A percentile compares a stretch with the other conserved stretches of the same genome.
Conservation (phyloP, 441 rosid species). For the California macrophylla region DNA sequence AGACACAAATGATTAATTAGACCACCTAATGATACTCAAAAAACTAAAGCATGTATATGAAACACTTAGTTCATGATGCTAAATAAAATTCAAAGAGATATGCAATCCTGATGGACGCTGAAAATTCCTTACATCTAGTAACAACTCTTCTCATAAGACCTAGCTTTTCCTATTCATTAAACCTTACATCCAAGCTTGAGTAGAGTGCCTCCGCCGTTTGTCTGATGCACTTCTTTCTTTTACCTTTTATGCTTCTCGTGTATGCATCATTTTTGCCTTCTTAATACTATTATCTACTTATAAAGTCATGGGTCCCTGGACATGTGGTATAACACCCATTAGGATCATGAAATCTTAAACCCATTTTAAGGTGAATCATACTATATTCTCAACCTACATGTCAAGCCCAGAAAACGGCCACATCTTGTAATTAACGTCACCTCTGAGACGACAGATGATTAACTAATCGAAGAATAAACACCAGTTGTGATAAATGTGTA, state of each 20-base stretch:
- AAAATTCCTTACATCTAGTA: neutral
- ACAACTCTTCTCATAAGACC: neutral
- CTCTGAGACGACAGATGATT: neutral
- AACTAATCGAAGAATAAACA: neutral
- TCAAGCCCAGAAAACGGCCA: neutral
- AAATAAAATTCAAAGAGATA: neutral
- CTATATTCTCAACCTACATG: neutral
- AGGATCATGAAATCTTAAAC: neutral
- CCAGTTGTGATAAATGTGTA: neutral
- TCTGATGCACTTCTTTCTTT: neutral
- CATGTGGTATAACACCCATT: neutral
- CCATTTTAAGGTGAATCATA: neutral
- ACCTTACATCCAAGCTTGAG: constrained; percentile 2
- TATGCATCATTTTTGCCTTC: neutral
- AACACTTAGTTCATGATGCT: too few species aligned
- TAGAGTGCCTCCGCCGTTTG: neutral
- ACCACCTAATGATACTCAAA: neutral
- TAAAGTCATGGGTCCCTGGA: neutral
- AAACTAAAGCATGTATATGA: neutral
- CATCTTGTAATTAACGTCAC: neutral
- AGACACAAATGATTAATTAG: neutral
- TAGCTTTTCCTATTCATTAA: too few species aligned
- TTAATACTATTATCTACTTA: neutral
- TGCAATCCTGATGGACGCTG: neutral
- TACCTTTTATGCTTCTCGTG: neutral